phyloP scores from a whole-genome alignment of 2,329 filamentous ascomycete genomes.

The Xylaria sp. region DNA sequence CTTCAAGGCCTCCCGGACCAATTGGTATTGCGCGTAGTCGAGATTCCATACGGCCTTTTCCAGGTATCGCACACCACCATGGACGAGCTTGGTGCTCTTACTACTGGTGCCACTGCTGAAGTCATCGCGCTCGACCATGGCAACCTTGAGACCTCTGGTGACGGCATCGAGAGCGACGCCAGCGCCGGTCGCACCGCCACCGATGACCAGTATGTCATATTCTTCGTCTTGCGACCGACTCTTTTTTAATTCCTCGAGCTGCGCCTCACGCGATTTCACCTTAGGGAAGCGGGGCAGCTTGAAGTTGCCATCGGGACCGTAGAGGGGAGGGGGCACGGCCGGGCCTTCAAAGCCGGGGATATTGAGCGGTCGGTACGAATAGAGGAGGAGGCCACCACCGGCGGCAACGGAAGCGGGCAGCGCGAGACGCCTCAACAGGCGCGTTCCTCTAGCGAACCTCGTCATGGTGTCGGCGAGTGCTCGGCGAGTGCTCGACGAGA shows the following conservation, averaged over 20 bases:
- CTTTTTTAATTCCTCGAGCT: slow-evolving; percentile 69
- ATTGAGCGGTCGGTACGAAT: slow-evolving; percentile 73
- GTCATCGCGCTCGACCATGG: slow-evolving; percentile 77
- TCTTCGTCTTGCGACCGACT: slow-evolving; percentile 56
- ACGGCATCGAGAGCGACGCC: slow-evolving; percentile 78
- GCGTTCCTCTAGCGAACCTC: slow-evolving; percentile 45
- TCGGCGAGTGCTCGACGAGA: slow-evolving; percentile 22
- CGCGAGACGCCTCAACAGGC: slow-evolving; percentile 56
- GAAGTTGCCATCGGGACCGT: slow-evolving; percentile 74
- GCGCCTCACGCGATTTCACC: slow-evolving; percentile 69
- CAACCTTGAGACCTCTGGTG: slow-evolving; percentile 76
- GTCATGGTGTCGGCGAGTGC: slow-evolving; percentile 42
- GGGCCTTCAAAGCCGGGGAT: slow-evolving; percentile 76
- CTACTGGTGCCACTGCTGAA: slow-evolving; percentile 78
- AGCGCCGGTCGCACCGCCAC: slow-evolving; percentile 75
- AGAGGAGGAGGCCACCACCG: slow-evolving; percentile 58
- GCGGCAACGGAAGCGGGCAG: slow-evolving; percentile 55
- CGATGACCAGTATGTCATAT: slow-evolving; percentile 77
- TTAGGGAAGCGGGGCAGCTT: slow-evolving; percentile 72
- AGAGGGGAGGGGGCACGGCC: slow-evolving; percentile 75
- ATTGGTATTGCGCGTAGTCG: slow-evolving; percentile 76
- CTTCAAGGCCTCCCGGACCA: slow-evolving; percentile 77
- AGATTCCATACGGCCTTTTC: slow-evolving; percentile 81
- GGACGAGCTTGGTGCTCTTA: slow-evolving; percentile 82
- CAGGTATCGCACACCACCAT: slow-evolving; percentile 78